phyloP scores from a whole-genome alignment of 164 flowering plant genomes.

The Tinospora cordifolia region DNA sequence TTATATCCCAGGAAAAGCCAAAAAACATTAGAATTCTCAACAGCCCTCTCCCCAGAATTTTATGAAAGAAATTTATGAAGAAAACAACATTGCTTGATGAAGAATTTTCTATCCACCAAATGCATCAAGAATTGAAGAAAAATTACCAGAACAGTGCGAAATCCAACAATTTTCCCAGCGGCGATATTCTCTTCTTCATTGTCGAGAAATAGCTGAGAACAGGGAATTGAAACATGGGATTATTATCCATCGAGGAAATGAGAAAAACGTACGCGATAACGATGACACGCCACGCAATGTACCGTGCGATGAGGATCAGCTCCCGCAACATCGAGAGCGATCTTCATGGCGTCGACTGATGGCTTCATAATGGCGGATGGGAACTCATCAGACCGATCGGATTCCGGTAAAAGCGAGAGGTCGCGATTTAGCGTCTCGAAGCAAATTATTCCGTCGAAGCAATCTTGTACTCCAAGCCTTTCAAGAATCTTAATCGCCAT shows the following conservation, averaged over 20 bases:
- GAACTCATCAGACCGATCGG: slow-evolving; percentile 45
- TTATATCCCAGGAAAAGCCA: no score
- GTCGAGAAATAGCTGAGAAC: slow-evolving; percentile 71
- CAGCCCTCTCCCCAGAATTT: no score
- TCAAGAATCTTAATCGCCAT: slow-evolving; percentile 50
- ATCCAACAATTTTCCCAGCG: slow-evolving; percentile 63
- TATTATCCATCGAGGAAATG: background rate
- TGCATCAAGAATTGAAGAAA: background rate
- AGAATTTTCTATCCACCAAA: background rate
- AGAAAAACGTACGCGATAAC: background rate
- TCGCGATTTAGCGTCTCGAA: slow-evolving; percentile 79
- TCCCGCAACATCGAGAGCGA: slow-evolving; percentile 42
- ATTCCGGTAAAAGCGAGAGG: slow-evolving; percentile 23
- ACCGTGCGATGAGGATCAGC: slow-evolving; percentile 70
- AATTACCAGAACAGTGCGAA: slow-evolving; percentile 66
- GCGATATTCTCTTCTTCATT: slow-evolving; percentile 58
- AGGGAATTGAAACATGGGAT: background rate
- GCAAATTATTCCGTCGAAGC: slow-evolving; percentile 71
- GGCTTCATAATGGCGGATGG: slow-evolving; percentile 64
- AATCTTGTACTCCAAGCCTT: slow-evolving; percentile 55
- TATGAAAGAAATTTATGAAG: no score
- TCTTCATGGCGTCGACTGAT: slow-evolving; percentile 55
- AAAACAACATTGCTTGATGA: background rate
- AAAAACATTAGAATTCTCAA: no score
- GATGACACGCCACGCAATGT: background rate